Evolutionary conservation across 1,139 yeast genomes (phyloP).

Genomic region (Blastobotrys persicus): DNA sequence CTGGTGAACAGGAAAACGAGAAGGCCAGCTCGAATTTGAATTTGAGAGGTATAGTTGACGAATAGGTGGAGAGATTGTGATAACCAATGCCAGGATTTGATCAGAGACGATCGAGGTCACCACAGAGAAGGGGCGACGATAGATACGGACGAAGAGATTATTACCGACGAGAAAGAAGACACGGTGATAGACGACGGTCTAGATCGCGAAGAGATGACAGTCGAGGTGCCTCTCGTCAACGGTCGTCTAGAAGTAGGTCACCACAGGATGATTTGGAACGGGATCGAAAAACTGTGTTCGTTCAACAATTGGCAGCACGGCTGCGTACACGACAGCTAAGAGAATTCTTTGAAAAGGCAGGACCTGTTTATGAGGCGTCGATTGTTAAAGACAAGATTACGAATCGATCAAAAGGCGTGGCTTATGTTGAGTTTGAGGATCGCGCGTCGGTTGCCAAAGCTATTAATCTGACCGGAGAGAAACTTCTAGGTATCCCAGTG

Average conservation of each 20-base stretch:
- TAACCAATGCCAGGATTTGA: conserved; percentile 7
- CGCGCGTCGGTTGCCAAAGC: conserved; percentile 37
- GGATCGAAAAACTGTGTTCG: conserved; percentile 40
- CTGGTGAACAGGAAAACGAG: no score
- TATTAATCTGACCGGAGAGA: conserved; percentile 37
- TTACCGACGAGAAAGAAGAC: conserved; percentile 10
- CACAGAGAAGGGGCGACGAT: conserved; percentile 2
- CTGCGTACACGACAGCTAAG: conserved; percentile 36
- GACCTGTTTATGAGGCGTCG: conserved; percentile 39
- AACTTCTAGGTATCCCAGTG: conserved; percentile 39
- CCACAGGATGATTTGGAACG: conserved; percentile 18
- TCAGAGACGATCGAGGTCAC: conserved; percentile 1
- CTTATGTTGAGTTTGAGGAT: conserved; percentile 39
- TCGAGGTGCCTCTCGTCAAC: no score
- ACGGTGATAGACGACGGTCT: conserved; percentile 10
- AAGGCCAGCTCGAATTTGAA: no score
- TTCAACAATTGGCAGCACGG: conserved; percentile 40
- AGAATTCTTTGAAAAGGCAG: conserved; percentile 39
- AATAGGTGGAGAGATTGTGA: background rate
- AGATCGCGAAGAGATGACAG: conserved; percentile 13
- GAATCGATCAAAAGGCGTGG: conserved; percentile 41
- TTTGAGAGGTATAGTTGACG: background rate
- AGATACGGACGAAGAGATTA: conserved; percentile 3
- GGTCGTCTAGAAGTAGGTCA: background rate
- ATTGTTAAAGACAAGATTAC: conserved; percentile 40